Evolutionary conservation across 2,329 filamentous ascomycete species (phyloP), one percentile per base, ranked within the genome.

Genomic region (Diaporthe australafricana): DNA sequence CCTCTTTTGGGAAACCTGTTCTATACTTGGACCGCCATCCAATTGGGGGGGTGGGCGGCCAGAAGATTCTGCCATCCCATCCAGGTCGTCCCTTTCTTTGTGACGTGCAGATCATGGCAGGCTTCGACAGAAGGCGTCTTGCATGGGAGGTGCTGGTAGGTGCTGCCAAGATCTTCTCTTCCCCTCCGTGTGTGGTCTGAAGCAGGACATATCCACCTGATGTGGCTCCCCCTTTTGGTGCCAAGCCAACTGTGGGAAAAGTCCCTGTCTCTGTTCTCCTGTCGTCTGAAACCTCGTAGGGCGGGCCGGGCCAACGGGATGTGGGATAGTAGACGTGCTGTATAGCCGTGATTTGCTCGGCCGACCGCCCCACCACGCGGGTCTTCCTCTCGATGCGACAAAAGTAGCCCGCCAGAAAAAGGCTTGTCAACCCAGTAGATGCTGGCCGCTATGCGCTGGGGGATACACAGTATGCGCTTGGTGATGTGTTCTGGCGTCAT

Each of bases 101-200:
- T 62, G 40, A 62, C 38, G 56, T 62, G 56, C 56, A 62, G 56
- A 62, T 62, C 56, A 62, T 62, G 56, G 40, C 56, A 62, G 40
- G 45, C n/a, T 62, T 62, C 56, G 56, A 42, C n/a, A 20, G 25
- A 45, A 30, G 27, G 40, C 47, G 56, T 45, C 56, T 47, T 62
- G 25, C 56, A 62, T 62, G 56, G 42, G 16, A 62, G 40, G 38
- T 62, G 11, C 56, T 62, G 56, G 42, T 22, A 62, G 25, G 38
- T 62, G 14, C 56, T 62, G 56, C 56, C 56, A 62, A 62, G 56
- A 62, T 11, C n/a, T 5, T n/a, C n/a, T n/a, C n/a, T n/a, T n/a
- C 32, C 9, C 5, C 32, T 9, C 56, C 56, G 35, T 38, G 56
- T 62, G 56, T 32, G 25, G 38, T 47, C 56, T 62, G 56, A 62